Conservation (phyloP, 352 stramenopile species). For the Phytophthora parvispora region DNA sequence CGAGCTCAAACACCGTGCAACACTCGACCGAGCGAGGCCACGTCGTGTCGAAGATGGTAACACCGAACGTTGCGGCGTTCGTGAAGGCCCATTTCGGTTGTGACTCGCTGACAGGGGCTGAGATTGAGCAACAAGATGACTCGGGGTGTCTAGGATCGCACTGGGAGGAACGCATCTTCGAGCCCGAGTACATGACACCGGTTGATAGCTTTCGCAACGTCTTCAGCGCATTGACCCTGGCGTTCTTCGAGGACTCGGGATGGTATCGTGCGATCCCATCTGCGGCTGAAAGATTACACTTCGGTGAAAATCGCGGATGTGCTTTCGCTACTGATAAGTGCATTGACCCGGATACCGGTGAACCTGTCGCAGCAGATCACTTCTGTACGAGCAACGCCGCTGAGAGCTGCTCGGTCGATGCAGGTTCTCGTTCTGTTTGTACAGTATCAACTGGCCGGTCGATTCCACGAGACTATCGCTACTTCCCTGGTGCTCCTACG, state of each 20-base stretch:
- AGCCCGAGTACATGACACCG: constrained; percentile 86
- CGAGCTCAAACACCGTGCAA: constrained; percentile 54
- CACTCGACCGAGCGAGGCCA: constrained; percentile 67
- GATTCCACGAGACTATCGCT: constrained; percentile 68
- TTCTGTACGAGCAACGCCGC: constrained; percentile 66
- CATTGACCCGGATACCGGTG: constrained; percentile 60
- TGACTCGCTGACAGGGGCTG: constrained; percentile 57
- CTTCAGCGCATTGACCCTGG: constrained; percentile 75
- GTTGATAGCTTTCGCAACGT: constrained; percentile 83
- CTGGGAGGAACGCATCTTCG: constrained; percentile 88
- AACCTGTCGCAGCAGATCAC: constrained; percentile 60
- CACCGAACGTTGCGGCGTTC: constrained; percentile 65
- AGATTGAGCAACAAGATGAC: constrained; percentile 83
- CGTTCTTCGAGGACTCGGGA: constrained; percentile 87
- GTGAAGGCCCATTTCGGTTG: constrained; percentile 81
- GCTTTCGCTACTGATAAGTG: constrained; percentile 75
- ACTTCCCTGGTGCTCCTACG: constrained; percentile 60
- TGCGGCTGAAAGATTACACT: constrained; percentile 66
- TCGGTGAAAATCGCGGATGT: constrained; percentile 74
- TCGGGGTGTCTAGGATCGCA: constrained; percentile 81
- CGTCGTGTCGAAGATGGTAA: constrained; percentile 76
- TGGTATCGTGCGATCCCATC: constrained; percentile 80
- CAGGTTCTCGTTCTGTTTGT: constrained; percentile 74
- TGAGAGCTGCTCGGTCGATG: constrained; percentile 85
- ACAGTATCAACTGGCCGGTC: constrained; percentile 46